Percentiles rank a stretch among this genome's conserved stretches.
Conservation (phyloP, 2,329 filamentous ascomycete genomes). For the Didymella pomorum region DNA sequence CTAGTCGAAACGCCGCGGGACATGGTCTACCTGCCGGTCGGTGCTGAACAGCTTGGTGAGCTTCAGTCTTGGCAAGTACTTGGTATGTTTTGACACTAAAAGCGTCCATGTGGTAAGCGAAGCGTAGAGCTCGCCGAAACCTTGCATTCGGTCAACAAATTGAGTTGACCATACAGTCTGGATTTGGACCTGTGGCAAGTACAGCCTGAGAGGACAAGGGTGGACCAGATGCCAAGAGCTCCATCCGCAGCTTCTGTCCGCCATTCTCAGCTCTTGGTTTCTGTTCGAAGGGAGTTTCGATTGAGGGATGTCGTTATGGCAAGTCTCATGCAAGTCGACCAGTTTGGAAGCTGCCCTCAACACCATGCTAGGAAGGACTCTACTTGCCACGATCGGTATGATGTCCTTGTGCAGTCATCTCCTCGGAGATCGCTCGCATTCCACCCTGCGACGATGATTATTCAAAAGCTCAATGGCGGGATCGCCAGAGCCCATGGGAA, state of each 20-base stretch:
- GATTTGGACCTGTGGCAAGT: neutral
- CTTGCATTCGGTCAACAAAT: neutral
- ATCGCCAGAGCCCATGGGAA: neutral
- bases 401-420: neutral
- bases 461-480: neutral
- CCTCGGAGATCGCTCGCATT: neutral
- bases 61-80: neutral
- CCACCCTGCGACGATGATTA: neutral
- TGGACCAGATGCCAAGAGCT: neutral
- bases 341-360: conserved; percentile 3
- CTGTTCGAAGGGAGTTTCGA: conserved; percentile 7
- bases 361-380: neutral
- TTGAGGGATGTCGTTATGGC: neutral
- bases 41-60: neutral
- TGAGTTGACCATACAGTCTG: neutral
- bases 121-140: too few species aligned
- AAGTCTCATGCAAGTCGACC: conserved; percentile 10
- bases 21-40: conserved; percentile 4
- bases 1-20: conserved; percentile 1
- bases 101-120: neutral
- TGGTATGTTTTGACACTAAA: neutral
- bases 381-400: conserved; percentile 3
- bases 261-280: neutral
- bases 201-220: neutral
- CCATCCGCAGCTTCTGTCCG: neutral